Percentiles rank a stretch among this genome's conserved stretches.
phyloP scores from a whole-genome alignment of 148 eudicot species.

The Pharnaceum exiguum region DNA sequence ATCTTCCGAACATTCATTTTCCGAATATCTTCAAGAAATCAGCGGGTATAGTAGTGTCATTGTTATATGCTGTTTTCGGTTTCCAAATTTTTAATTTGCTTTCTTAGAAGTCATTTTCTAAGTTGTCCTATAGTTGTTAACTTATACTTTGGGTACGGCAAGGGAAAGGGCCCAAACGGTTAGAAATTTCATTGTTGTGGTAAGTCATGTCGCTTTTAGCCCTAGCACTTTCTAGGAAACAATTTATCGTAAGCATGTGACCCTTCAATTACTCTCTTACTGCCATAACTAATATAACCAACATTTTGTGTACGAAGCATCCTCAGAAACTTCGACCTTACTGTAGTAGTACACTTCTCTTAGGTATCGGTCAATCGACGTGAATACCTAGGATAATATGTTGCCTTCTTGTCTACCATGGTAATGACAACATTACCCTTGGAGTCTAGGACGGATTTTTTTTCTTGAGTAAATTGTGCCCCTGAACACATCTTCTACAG shows the following conservation, averaged over 20 bases:
- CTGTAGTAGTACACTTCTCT: background rate
- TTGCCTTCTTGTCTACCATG: background rate
- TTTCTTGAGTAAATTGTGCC: background rate
- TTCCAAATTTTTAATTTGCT: background rate
- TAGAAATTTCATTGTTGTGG: constrained; percentile 14
- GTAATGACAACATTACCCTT: constrained; percentile 3
- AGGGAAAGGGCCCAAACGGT: constrained; percentile 15
- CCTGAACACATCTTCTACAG: too few species aligned
- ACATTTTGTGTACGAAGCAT: constrained; percentile 8
- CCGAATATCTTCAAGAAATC: too few species aligned
- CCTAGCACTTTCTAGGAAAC: constrained; percentile 16
- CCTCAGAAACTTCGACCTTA: constrained; percentile 17
- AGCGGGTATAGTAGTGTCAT: constrained; percentile 7
- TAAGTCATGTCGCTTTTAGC: constrained; percentile 17
- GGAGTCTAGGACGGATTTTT: background rate
- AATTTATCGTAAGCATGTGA: constrained; percentile 20
- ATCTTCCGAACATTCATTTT: too few species aligned
- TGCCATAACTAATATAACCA: constrained; percentile 27
- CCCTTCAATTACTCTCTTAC: constrained; percentile 19
- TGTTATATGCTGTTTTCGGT: background rate
- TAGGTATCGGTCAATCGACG: constrained; percentile 4
- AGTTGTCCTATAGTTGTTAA: constrained; percentile 23
- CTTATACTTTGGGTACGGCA: constrained; percentile 16
- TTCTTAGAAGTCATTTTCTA: constrained; percentile 8
- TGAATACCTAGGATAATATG: constrained; percentile 7